Conservation (phyloP, 768 basidiomycete genomes). For the Rossbeevera mucosa region DNA sequence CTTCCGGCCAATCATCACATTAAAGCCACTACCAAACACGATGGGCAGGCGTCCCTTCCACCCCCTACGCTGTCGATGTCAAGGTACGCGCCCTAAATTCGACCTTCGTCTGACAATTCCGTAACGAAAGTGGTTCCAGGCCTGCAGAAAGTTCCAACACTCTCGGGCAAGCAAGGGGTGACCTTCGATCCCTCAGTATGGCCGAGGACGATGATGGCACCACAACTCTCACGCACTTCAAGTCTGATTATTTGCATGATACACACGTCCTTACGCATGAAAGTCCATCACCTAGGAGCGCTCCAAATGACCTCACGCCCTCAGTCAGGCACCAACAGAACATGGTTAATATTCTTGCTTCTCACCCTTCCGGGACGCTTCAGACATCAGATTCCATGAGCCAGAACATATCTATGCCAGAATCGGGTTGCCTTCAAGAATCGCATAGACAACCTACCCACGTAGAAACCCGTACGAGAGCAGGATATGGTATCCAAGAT, state of each 20-base stretch:
- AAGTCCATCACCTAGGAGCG: constrained; percentile 1
- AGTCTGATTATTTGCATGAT: constrained; percentile 3
- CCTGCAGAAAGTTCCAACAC: neutral
- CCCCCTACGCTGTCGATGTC: neutral
- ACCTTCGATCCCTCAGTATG: neutral
- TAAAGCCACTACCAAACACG: constrained; percentile 5
- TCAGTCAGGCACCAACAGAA: constrained; percentile 1
- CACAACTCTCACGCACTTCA: constrained; percentile 6
- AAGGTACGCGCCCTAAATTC: constrained; percentile 7
- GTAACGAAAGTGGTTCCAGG: neutral
- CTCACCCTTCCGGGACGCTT: constrained; percentile 6
- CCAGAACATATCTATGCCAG: constrained; percentile 1
- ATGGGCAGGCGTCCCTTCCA: neutral
- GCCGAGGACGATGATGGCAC: neutral
- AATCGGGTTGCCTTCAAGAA: constrained; percentile 3
- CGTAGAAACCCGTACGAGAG: neutral
- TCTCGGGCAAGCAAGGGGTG: neutral
- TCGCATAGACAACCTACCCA: constrained; percentile 5
- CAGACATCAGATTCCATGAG: neutral
- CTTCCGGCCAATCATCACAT: constrained; percentile 5
- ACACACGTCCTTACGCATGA: constrained; percentile 2
- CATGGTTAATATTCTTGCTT: neutral
- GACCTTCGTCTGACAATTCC: constrained; percentile 2
- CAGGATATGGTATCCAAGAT: constrained; percentile 13
- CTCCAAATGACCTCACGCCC: neutral